phyloP scores from a whole-genome alignment of 129 eudicot genomes.

The Cynara cardunculus region DNA sequence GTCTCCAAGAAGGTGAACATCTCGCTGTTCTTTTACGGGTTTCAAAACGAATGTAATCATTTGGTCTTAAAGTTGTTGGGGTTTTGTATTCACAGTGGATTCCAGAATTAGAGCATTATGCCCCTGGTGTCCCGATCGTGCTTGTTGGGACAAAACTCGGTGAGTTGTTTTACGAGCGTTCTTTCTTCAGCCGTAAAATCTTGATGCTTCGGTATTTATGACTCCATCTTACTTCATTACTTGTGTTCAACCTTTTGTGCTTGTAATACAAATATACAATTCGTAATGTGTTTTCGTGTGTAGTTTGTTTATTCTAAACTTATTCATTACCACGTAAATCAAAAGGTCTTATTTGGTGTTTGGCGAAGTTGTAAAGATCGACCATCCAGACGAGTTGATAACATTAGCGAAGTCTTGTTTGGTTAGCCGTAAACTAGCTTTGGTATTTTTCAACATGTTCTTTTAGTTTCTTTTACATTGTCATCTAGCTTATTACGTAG shows the following conservation, averaged over 20 bases:
- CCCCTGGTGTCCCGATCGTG: conserved; percentile 95
- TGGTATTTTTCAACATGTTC: too few species aligned
- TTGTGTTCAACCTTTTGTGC: neutral
- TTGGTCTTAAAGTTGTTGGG: neutral
- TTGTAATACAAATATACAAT: neutral
- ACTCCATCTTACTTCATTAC: neutral
- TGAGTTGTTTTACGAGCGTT: conserved; percentile 34
- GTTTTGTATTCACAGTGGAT: conserved; percentile 66
- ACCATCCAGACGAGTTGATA: neutral
- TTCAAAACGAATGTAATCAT: neutral
- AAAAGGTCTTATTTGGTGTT: neutral
- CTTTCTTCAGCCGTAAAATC: neutral
- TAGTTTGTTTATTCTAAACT: neutral
- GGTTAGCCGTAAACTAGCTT: neutral
- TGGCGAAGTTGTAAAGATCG: neutral
- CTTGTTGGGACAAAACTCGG: conserved; percentile 99
- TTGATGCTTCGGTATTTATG: neutral
- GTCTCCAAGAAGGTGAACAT: conserved; percentile 79
- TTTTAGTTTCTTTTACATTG: neutral
- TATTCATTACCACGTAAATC: neutral
- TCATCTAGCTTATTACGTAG: neutral
- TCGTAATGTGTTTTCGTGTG: neutral
- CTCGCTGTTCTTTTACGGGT: neutral
- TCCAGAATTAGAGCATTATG: conserved; percentile 96
- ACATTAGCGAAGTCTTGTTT: too few species aligned